A percentile compares a stretch with the other conserved stretches of the same genome.
Conservation (phyloP, 257 asterid species). For the Ajuga chamaepitys region DNA sequence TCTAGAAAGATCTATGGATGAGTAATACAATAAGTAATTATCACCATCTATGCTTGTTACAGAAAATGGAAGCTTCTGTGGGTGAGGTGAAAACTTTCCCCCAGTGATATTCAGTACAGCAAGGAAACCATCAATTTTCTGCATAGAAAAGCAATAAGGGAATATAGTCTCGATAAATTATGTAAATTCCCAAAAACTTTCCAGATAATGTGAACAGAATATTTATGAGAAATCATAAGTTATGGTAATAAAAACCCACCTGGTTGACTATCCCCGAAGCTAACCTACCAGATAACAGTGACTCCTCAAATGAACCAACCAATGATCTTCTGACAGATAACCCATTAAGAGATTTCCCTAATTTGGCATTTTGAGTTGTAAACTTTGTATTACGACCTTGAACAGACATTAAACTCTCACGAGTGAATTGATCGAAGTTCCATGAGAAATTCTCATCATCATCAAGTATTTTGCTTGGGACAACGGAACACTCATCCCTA, state of each 20-base stretch:
- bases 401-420: constrained; percentile 33
- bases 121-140: constrained; percentile 90
- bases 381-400: constrained; percentile 29
- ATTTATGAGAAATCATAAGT: background rate
- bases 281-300: constrained; percentile 82
- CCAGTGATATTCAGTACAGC: constrained; percentile 82
- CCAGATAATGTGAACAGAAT: background rate
- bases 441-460: constrained; percentile 38
- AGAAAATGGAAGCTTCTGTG: constrained; percentile 85
- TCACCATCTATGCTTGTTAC: constrained; percentile 85
- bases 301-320: constrained; percentile 94
- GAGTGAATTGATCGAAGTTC: constrained; percentile 45
- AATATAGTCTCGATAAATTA: background rate
- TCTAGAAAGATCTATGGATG: constrained; percentile 67
- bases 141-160: constrained; percentile 20
- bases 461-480: constrained; percentile 23
- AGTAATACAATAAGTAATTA: constrained; percentile 68
- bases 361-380: constrained; percentile 39
- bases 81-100: constrained; percentile 76
- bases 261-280: constrained; percentile 69
- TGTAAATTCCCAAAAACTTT: background rate
- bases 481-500: constrained; percentile 21
- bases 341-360: constrained; percentile 55
- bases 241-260: constrained; percentile 24
- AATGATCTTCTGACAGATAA: constrained; percentile 70